A percentile compares a stretch with the other conserved stretches of the same genome.
These are phyloP conservation scores for Biscogniauxia mediterranea DNA, from an alignment of 2,329 filamentous ascomycete species.

Conservation along the genomic window DNA sequence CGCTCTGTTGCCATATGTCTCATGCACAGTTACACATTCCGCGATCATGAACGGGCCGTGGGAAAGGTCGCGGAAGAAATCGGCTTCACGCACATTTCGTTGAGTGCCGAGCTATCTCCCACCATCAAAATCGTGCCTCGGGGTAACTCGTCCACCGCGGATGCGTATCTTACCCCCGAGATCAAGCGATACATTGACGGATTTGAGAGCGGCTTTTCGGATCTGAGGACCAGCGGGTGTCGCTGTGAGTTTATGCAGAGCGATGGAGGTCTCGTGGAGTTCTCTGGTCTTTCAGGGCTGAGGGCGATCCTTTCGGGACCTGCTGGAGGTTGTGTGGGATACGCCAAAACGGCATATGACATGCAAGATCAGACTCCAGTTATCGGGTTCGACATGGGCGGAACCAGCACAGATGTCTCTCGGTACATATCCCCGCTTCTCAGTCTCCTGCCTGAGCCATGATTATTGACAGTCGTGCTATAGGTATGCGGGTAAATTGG, in stretches of 20 bases:
- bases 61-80: constrained; percentile 75
- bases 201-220: constrained; percentile 77
- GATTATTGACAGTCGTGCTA: too few relatives aligned
- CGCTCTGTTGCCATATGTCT: constrained; percentile 84
- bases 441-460: too few relatives aligned
- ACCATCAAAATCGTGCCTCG: constrained; percentile 82
- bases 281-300: constrained; percentile 78
- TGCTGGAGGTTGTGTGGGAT: constrained; percentile 90
- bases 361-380: constrained; percentile 77
- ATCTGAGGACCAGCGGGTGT: constrained; percentile 69
- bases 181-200: constrained; percentile 73
- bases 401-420: constrained; percentile 88
- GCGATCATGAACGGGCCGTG: constrained; percentile 76
- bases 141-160: constrained; percentile 73
- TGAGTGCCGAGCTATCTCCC: constrained; percentile 81
- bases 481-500: constrained; percentile 69
- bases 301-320: constrained; percentile 85
- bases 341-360: constrained; percentile 88
- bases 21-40: constrained; percentile 91
- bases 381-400: constrained; percentile 91
- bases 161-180: constrained; percentile 76
- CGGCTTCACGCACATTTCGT: constrained; percentile 78
- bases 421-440: constrained; percentile 55
- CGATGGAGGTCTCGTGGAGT: constrained; percentile 71
- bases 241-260: constrained; percentile 96